Base-by-base conservation (phyloP, 2,329 filamentous ascomycete genomes). In the Neurospora sp. region DNA sequence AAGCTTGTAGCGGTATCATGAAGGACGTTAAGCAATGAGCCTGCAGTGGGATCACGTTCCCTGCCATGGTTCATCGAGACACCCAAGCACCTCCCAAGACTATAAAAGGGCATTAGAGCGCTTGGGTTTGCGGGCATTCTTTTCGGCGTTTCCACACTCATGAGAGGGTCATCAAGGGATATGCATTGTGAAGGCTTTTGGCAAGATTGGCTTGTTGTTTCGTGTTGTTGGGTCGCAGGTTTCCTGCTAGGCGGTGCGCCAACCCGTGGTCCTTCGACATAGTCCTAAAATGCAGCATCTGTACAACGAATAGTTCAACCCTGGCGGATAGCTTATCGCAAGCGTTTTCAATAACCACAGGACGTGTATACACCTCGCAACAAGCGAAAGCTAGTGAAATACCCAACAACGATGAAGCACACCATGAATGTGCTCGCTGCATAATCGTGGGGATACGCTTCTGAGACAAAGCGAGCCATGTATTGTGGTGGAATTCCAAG, bases 1-100 rank as follows among this genome's bases (percentile, higher is more conserved):
- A 88, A 88, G 78, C 77, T 85, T 65, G 71, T 38, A 40, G 46
- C 19, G 19, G 28, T 52, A 12, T 15, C 19, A 8, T 62, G 52
- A 28, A 28, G 23, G 52, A 33, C 52, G 28, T 62, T 62, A 36
- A 17, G 23, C 52, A 62, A 36, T 10, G 52, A 62, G 15, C 52
- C 23, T 62, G 6, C 23, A 17, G 23, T 33, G 52, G 28, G 23
- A 33, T 62, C 15, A 33, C 52, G 12, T 62, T 17, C 33, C 28
- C 23, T 28, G 12, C 12, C 52, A 33, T 62, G 52, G 52, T 33
- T 62, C 28, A 62, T 17, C 23, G 2, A 62, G 23, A 62, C 23
- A 15, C 28, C 28, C 23, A 62, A 36, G 52, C 52, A 36, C 23
- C 52, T 28, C 23, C 52, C 23, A 10, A 23, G 23, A 62, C 52